Percentiles rank a stretch among this genome's conserved stretches.
These are phyloP conservation scores for Solanum tarapatanum DNA, from an alignment of 257 asterid genomes.

Conservation along the genomic window DNA sequence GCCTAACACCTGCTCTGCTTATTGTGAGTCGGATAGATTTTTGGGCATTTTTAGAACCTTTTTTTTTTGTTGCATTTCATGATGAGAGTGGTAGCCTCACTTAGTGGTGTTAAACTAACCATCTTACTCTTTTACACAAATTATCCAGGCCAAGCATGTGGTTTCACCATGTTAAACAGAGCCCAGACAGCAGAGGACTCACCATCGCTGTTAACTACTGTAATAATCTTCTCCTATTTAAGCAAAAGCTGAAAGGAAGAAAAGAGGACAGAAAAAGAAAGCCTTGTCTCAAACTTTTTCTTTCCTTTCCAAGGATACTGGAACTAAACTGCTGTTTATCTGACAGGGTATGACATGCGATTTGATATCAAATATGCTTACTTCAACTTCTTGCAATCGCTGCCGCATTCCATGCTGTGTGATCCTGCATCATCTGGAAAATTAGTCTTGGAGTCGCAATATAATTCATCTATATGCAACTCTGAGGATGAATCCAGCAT, in stretches of 20 bases:
- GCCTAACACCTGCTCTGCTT: not conserved
- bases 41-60: not conserved
- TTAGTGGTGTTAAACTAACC: not conserved
- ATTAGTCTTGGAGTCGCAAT: slow-evolving; percentile 5
- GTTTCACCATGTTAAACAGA: slow-evolving; percentile 86
- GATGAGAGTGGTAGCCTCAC: not conserved
- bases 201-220: slow-evolving; percentile 82
- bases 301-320: not conserved
- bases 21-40: not conserved
- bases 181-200: slow-evolving; percentile 53
- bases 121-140: not conserved
- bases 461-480: not conserved
- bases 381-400: slow-evolving; percentile 74
- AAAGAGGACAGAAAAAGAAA: not conserved
- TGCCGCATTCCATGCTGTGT: slow-evolving; percentile 26
- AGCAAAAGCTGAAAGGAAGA: not conserved
- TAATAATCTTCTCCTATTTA: slow-evolving; percentile 13
- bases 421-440: not conserved
- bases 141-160: slow-evolving; percentile 95
- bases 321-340: slow-evolving; percentile 1
- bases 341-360: slow-evolving; percentile 92
- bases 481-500: slow-evolving; percentile 12
- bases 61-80: not conserved
- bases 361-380: slow-evolving; percentile 85
- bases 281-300: not conserved